Evolutionary conservation across 768 basidiomycete species (phyloP).

Genomic region (Fistulinella prunicolor): DNA sequence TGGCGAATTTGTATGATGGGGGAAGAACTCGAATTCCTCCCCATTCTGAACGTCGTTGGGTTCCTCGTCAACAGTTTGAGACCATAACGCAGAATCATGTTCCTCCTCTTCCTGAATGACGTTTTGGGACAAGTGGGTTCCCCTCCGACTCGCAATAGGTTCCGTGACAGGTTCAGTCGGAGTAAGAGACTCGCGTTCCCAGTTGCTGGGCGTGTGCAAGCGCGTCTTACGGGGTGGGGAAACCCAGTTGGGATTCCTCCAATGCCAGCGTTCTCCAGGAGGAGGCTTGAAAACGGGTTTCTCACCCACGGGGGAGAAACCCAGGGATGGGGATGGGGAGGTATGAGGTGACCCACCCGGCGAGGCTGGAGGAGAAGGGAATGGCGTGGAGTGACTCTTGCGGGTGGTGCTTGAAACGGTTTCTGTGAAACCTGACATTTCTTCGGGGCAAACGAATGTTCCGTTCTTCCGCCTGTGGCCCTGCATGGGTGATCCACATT

Average conservation of each 20-base stretch:
- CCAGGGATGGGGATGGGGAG: conserved; percentile 10
- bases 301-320: conserved; percentile 18
- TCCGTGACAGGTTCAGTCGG: conserved; percentile 32
- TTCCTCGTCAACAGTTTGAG: conserved; percentile 7
- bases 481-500: conserved; percentile 31
- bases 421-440: conserved; percentile 14
- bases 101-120: conserved; percentile 14
- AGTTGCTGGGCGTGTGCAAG: conserved; percentile 19
- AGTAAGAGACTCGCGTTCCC: conserved; percentile 25
- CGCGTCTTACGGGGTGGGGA: conserved; percentile 31
- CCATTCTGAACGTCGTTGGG: conserved; percentile 3
- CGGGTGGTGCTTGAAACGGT: conserved; percentile 2
- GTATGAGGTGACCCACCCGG: conserved; percentile 23
- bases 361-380: conserved; percentile 30
- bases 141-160: conserved; percentile 2
- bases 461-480: conserved; percentile 33
- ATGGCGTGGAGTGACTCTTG: conserved; percentile 21
- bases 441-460: conserved; percentile 27
- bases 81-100: conserved; percentile 8
- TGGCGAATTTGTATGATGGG: conserved; percentile 17
- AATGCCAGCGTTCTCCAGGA: conserved; percentile 32
- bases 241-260: conserved; percentile 35
- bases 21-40: conserved; percentile 11
- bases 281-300: conserved; percentile 25
- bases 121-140: not conserved